Evolutionary conservation across 495 filamentous ascomycete species (phyloP), one percentile per base, ranked within the genome.

Genomic region (Rhypophila decipiens): DNA sequence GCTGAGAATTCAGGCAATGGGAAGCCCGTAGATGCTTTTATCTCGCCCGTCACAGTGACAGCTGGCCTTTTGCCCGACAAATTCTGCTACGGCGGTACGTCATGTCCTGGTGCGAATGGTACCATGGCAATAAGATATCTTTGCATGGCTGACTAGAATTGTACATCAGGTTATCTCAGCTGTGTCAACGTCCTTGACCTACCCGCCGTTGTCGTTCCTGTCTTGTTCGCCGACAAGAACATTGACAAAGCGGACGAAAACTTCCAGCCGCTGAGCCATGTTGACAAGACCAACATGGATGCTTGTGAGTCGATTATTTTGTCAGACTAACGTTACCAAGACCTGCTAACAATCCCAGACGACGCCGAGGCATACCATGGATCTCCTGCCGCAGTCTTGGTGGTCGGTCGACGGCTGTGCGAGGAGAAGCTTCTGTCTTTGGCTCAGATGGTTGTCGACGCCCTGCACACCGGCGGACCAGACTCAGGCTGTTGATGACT

Each of bases 121-220:
- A 39, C 36, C 5, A 39, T n/a, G n/a, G n/a, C n/a, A n/a, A n/a
- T n/a, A n/a, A n/a, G n/a, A n/a, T n/a, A n/a, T n/a, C n/a, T n/a
- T n/a, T n/a, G n/a, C n/a, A n/a, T n/a, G n/a, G n/a, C n/a, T n/a
- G n/a, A n/a, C n/a, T n/a, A n/a, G n/a, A n/a, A n/a, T n/a, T 13
- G 27, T 31, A 11, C 5, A 43, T 31, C 55, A 24, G 67, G 64
- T 24, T 66, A 33, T 39, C 51, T 68, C 0, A 52, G 50, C 19
- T 57, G 51, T 15, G 57, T 63, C 31, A 74, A 72, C 39, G 39
- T 72, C 7, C 52, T 74, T 19, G 68, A 74, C 40, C 71, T 61
- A 27, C 68, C 61, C 3, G 63, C 49, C 43, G 67, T 62, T 7
- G 64, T 68, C 19, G 54, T 74, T 8, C 70, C 71, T 0, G 65